Evolutionary conservation across 768 basidiomycete genomes (phyloP).

Genomic region (Boletus rufocinnamomeus): DNA sequence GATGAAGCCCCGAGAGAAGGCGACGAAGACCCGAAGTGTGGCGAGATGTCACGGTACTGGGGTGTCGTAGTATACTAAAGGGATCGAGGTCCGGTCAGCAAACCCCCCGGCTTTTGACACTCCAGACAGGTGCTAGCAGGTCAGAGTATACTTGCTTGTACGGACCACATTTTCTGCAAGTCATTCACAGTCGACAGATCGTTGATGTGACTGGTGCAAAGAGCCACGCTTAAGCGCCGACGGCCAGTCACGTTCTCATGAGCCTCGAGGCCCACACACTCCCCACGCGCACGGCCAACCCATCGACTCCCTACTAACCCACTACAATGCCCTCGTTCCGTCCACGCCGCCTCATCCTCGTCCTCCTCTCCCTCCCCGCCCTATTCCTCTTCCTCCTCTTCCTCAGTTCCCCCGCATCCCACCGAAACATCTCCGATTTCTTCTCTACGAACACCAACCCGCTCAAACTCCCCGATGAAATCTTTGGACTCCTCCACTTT

Average conservation of each 20-base stretch:
- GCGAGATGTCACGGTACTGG: no score
- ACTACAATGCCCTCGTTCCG: slow-evolving; percentile 36
- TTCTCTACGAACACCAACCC: slow-evolving; percentile 44
- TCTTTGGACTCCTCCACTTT: slow-evolving; percentile 71
- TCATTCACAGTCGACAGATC: not conserved
- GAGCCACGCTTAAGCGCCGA: not conserved
- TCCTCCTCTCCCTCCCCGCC: slow-evolving; percentile 40
- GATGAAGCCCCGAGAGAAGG: not conserved
- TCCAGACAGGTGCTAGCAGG: no score
- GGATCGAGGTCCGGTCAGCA: no score
- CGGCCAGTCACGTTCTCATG: not conserved
- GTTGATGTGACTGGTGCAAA: no score
- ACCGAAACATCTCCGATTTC: slow-evolving; percentile 33
- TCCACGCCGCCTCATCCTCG: slow-evolving; percentile 46
- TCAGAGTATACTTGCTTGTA: no score
- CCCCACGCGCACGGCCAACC: not conserved
- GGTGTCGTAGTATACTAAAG: no score
- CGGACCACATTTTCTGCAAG: no score
- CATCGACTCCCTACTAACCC: not conserved
- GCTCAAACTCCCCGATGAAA: slow-evolving; percentile 50
- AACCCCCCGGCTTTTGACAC: no score
- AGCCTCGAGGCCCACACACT: not conserved
- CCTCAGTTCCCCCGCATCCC: slow-evolving; percentile 40
- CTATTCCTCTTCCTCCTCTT: slow-evolving; percentile 40
- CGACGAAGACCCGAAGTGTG: no score